phyloP scores from a whole-genome alignment of 148 eudicot species.

The Rhododendron simsii region DNA sequence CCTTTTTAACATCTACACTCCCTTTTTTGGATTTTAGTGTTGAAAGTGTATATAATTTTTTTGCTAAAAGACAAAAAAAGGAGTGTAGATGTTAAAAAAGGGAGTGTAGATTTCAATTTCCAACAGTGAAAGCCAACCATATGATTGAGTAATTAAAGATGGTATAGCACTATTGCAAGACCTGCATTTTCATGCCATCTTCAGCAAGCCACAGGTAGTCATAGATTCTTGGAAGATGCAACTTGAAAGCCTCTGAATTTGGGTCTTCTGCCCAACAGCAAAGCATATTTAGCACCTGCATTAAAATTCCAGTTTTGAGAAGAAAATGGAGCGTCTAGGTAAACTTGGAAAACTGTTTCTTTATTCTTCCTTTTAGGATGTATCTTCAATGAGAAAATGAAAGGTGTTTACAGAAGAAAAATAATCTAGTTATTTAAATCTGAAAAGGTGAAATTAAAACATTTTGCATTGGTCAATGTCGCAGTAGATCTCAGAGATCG shows the following conservation, averaged over 20 bases:
- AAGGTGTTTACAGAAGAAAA: not conserved
- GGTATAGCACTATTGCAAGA: conserved; percentile 7
- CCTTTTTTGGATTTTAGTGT: too few species aligned
- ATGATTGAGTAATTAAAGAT: conserved; percentile 5
- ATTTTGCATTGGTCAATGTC: not conserved
- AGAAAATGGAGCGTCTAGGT: not conserved
- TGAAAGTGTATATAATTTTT: too few species aligned
- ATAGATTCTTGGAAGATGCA: conserved; percentile 83
- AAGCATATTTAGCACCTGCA: conserved; percentile 55
- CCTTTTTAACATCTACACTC: too few species aligned
- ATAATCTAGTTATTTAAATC: not conserved
- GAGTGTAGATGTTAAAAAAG: too few species aligned
- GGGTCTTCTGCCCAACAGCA: conserved; percentile 99
- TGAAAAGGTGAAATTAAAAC: not conserved
- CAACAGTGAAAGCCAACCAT: not conserved
- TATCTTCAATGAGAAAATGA: not conserved
- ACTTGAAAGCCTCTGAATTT: conserved; percentile 94
- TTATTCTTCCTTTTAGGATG: not conserved
- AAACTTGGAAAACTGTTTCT: not conserved
- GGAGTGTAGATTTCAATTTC: too few species aligned
- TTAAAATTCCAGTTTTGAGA: conserved; percentile 3
- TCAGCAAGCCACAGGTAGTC: conserved; percentile 98
- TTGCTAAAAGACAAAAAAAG: too few species aligned
- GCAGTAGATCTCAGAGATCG: not conserved
- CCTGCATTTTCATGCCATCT: conserved; percentile 99